Evolutionary conservation across 2,329 filamentous ascomycete species (phyloP), one percentile per base, ranked within the genome.

Genomic region (Alternaria ethzedia): DNA sequence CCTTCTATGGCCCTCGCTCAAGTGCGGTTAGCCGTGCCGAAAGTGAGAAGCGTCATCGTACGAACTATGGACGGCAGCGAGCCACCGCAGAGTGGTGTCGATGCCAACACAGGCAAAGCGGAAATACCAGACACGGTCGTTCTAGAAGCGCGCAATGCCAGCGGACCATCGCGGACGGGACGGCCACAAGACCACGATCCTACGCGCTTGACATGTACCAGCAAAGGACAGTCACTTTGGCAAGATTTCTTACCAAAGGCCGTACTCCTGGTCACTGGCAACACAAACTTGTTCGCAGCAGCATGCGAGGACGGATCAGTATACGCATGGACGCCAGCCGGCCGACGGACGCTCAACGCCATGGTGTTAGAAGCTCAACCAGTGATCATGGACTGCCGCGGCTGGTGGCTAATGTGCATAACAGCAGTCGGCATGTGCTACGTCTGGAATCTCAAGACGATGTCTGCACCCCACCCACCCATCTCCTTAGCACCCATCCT

Each of bases 241-340:
- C 93, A 97, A 74, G 96, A 99, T 75, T 99, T 93, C 73, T 83
- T 99, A 13, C 94, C 95, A 0, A 88, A 91, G 62, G 89, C 93
- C 6, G 91, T 97, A 23, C 87, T 99, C n/a, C 86, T 98, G 2
- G 90, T 96, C 1, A 96, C 95, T 0, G 96, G 94, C 3, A 98
- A 94, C 78, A 90, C 91, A 71, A 89, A 91, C 70, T 94, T 98
- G 76, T 99, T 96, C 92, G 91, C 92, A 0, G 95, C 91, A 15
- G 94, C 92, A 10, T 97, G 94, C 74, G 96, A 99, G 78, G 96
- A 98, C 75, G 96, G 94, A 15, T 93, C 90, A 17, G 79, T 99
- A 8, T 93, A 97, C 75, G 87, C 93, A 9, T 99, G 96, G 94
- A 95, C 94, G 2, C 93, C 95, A 2, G 93, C 94, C 13, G 96